Evolutionary conservation across 768 basidiomycete species (phyloP), one percentile per base, ranked within the genome.

Genomic region (Collybiopsis confluens): DNA sequence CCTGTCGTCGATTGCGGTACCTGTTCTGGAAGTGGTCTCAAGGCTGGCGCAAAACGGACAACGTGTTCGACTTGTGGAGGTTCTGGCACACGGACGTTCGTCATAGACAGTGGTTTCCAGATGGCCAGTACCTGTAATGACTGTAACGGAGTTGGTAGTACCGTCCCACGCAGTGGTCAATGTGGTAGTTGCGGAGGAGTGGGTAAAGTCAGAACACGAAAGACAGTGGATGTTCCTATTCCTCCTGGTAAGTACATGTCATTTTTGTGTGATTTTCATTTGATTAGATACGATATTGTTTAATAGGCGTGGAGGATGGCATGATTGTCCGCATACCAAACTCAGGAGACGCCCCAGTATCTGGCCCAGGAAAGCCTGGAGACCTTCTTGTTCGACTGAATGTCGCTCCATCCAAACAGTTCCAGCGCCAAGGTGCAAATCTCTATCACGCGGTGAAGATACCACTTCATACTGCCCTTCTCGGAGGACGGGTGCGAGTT

Each of bases 31-130:
- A 82, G 78, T 61, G 97, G 97, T 7, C 69, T 99, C 65, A 97
- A 90, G 70, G 70, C 82, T 20, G 96, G 96, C 28, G 83, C 89
- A 33, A 89, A 94, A 71, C 79, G 89, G 61, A 77, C 81, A 46
- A 81, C 83, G 26, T 99, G 97, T 70, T 64, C 73, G 47, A 70
- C 85, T 33, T 99, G 97, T 70, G 78, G 84, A 54, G 97, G 97
- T 53, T 79, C 89, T 21, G 97, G 97, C 42, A 83, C 87, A 33
- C 82, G 86, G 67, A 91, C 93, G 16, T 98, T 90, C 68, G 85
- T 92, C 50, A 81, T 99, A 63, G 86, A 92, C 64, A 87, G 80
- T 66, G 97, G 97, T 16, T 98, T 99, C 82, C 90, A 93, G 66
- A 95, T 99, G 92, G 86, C 93, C 21, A 90, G 85, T 57, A 93